These are phyloP conservation scores for Pichia sp. DNA, from an alignment of 1,139 yeast species.

Conservation along the genomic window DNA sequence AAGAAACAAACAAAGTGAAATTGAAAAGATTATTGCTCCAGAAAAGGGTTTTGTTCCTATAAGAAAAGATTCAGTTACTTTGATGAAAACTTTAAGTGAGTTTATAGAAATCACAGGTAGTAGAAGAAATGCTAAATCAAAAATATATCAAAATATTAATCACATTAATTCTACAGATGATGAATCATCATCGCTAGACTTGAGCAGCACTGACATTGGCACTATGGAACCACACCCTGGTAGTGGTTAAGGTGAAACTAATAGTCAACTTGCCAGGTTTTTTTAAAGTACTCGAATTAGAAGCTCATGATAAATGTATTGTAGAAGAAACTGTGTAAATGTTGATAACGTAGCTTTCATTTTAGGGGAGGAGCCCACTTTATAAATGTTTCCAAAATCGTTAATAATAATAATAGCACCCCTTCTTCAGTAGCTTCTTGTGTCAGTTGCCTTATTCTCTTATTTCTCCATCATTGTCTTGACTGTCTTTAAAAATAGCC, in stretches of 20 bases:
- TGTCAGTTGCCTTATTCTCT: too few species aligned
- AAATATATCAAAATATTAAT: not conserved
- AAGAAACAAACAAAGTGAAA: slow-evolving; percentile 7
- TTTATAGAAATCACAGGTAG: not conserved
- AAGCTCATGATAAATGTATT: not conserved
- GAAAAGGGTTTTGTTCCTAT: slow-evolving; percentile 19
- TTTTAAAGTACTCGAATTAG: not conserved
- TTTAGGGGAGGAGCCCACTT: not conserved
- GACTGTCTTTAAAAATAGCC: too few species aligned
- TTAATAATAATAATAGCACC: too few species aligned
- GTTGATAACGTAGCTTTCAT: not conserved
- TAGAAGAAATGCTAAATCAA: not conserved
- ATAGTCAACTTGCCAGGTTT: not conserved
- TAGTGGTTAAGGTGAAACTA: not conserved
- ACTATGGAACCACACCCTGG: not conserved
- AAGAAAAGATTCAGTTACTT: slow-evolving; percentile 15
- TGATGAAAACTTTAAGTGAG: not conserved
- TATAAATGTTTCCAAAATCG: too few species aligned
- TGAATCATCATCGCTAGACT: slow-evolving; percentile 6
- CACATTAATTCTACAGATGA: not conserved
- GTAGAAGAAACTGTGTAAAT: not conserved
- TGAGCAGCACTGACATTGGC: not conserved
- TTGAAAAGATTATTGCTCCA: slow-evolving; percentile 18
- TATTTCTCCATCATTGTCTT: not conserved
- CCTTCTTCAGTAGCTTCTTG: too few species aligned